These are phyloP conservation scores for Aspergillus tubingensis DNA, from an alignment of 2,329 filamentous ascomycete genomes.

Conservation along the genomic window DNA sequence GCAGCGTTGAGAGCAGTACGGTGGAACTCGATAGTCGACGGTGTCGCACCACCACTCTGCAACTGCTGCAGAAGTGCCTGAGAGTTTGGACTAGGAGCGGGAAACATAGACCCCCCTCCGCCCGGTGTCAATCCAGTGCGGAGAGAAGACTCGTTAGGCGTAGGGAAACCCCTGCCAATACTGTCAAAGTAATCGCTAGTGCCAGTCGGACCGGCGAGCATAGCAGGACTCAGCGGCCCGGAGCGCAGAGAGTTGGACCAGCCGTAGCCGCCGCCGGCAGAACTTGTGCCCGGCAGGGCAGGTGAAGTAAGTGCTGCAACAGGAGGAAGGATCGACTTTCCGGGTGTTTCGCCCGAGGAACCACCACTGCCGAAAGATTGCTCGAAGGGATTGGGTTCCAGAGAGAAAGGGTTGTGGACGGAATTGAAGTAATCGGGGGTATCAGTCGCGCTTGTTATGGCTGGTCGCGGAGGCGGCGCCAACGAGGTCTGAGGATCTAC, in stretches of 20 bases:
- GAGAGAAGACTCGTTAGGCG: constrained; percentile 93
- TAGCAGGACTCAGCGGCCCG: constrained; percentile 92
- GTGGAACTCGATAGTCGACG: constrained; percentile 90
- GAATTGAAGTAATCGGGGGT: constrained; percentile 71
- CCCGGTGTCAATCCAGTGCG: constrained; percentile 90
- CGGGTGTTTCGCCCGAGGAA: constrained; percentile 71
- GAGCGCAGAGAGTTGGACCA: constrained; percentile 88
- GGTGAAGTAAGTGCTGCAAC: constrained; percentile 91
- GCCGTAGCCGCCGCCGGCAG: constrained; percentile 68
- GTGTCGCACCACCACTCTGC: constrained; percentile 80
- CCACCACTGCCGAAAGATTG: constrained; percentile 71
- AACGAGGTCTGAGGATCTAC: constrained; percentile 65
- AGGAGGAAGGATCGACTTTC: constrained; percentile 78
- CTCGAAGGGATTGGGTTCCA: constrained; percentile 94
- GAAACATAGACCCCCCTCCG: constrained; percentile 96
- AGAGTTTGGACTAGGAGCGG: constrained; percentile 82
- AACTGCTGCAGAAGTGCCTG: constrained; percentile 79
- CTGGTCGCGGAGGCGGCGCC: constrained; percentile 67
- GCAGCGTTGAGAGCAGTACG: constrained; percentile 83
- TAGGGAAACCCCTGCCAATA: constrained; percentile 82
- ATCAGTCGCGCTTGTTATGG: constrained; percentile 54
- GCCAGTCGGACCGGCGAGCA: constrained; percentile 79
- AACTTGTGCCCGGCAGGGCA: constrained; percentile 73
- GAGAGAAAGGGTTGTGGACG: constrained; percentile 56
- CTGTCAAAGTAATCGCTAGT: constrained; percentile 87